Conservation (phyloP, 768 basidiomycete genomes). For the Russula compacta region DNA sequence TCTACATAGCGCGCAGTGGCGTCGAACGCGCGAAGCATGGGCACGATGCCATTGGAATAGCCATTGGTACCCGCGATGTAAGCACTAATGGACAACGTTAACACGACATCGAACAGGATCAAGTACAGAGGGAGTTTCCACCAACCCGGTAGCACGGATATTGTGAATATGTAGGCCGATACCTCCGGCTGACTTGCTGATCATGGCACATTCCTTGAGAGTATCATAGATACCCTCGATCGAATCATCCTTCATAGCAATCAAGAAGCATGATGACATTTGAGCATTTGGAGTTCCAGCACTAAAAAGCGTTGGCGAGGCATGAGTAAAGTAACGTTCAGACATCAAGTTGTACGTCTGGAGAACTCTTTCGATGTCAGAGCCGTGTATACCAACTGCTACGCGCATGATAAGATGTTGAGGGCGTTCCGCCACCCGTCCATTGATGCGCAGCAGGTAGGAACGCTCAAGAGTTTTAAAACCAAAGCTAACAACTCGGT, state of each 20-base stretch:
- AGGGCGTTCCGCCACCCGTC: conserved; percentile 91
- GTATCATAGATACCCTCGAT: conserved; percentile 99
- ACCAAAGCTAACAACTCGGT: conserved; percentile 59
- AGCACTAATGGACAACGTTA: conserved; percentile 42
- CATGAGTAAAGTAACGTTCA: conserved; percentile 97
- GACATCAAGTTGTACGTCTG: conserved; percentile 97
- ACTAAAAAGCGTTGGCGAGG: conserved; percentile 96
- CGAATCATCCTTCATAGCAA: conserved; percentile 97
- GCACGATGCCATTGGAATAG: conserved; percentile 97
- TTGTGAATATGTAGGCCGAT: conserved; percentile 95
- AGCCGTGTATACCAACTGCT: conserved; percentile 91
- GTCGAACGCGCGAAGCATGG: conserved; percentile 97
- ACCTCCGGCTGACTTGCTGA: conserved; percentile 98
- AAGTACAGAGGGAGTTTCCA: background rate
- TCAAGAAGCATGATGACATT: conserved; percentile 92
- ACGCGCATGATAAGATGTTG: conserved; percentile 99
- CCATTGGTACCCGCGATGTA: conserved; percentile 99
- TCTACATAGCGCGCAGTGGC: conserved; percentile 98
- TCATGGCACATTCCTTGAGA: conserved; percentile 96
- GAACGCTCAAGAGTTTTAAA: conserved; percentile 99
- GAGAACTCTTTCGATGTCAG: conserved; percentile 78
- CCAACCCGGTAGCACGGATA: conserved; percentile 90
- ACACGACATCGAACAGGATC: conserved; percentile 5
- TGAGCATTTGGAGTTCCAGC: conserved; percentile 96
- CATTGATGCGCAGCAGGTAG: conserved; percentile 89